Evolutionary conservation across 371 early-diverging fungal genomes (phyloP), one percentile per base, ranked within the genome.

Genomic region (Mucor ambiguus): DNA sequence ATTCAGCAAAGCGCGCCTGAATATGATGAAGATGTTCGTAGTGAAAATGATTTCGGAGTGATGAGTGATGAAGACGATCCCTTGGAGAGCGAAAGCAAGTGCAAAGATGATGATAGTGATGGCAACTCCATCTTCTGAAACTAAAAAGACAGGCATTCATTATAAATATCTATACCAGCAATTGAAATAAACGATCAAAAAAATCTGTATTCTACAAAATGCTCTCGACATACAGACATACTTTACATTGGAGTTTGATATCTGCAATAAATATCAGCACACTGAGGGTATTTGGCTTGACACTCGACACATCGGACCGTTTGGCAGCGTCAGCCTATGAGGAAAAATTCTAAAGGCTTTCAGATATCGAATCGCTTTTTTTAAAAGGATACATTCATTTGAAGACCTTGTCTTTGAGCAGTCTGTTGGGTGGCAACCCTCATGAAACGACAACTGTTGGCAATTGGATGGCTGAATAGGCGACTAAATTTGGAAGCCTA

Each of bases 1-100:
- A 84, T 92, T 33, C 85, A 84, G 38, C 83, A 89, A 30, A 78
- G 68, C 32, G 85, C 88, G 22, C 92, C 93, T 2, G 87, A 85
- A 52, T 92, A 88, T 65, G 85, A 85, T 44, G 85, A 83, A 26
- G 89, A 89, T 60, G 82, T 86, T 10, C 73, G 84, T 0, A 81
- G 80, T 52, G 81, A 81, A 48, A 74, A 81, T 57, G 84, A 84
- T 58, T 84, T 84, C 73, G 84, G 84, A 14, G 66, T 84, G 4
- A 58, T 84, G 24, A 81, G 81, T 59, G 81, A 80, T 59, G 81
- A 83, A 24, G 81, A 83, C 32, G 58, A 58, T 29, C 58, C 58
- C 9, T 26, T 54, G 52, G 26, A 41, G 20, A 16, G 18, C 6
- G 18, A 33, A 12, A 14, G 29, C 29, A 30, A 52, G 52, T 52